Evolutionary conservation across 768 basidiomycete genomes (phyloP), one percentile per base, ranked within the genome.

Genomic region (Mycena sanguinolenta): DNA sequence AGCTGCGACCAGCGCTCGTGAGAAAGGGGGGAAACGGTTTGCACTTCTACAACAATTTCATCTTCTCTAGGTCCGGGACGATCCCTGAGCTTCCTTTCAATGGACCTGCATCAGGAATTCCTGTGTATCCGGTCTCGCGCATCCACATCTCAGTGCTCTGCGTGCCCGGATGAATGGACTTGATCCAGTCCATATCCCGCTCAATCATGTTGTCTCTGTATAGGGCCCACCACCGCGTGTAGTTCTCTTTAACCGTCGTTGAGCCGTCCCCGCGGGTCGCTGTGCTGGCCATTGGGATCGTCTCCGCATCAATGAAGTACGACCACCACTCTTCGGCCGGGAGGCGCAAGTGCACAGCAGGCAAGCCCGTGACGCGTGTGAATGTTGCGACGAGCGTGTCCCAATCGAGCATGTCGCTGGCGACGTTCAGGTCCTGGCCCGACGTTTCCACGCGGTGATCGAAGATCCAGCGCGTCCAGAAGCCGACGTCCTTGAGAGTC

Each of bases 131-230:
- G 16, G 63, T 65, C 59, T 70, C 69, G 1, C 69, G 69, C 63
- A 70, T 70, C 69, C 63, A 70, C 63, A 44, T 53, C 69, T 70
- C 63, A 1, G 59, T 53, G 39, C 39, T 61, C 50, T 70, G 63
- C 16, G 63, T 65, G 27, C 63, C 69, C 17, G 85, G 83, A 75
- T 86, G 79, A 19, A 85, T 74, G 16, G 74, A 77, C 58, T 81
- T 73, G 28, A 86, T 78, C 84, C 85, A 86, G 8, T 82, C 81
- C 80, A 84, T 82, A 67, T 88, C 82, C 71, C 82, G 77, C 71
- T 76, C 79, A 46, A 87, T 74, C 38, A 86, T 73, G 69, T 82
- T 81, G 60, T 88, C 86, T 34, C 84, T 74, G 78, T 79, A 87
- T 58, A 81, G 63, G 16, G 78, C 77, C 84, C 83, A 88, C 76